These are phyloP conservation scores for Ocimum tenuiflorum DNA, from an alignment of 257 asterid genomes.

Conservation along the genomic window DNA sequence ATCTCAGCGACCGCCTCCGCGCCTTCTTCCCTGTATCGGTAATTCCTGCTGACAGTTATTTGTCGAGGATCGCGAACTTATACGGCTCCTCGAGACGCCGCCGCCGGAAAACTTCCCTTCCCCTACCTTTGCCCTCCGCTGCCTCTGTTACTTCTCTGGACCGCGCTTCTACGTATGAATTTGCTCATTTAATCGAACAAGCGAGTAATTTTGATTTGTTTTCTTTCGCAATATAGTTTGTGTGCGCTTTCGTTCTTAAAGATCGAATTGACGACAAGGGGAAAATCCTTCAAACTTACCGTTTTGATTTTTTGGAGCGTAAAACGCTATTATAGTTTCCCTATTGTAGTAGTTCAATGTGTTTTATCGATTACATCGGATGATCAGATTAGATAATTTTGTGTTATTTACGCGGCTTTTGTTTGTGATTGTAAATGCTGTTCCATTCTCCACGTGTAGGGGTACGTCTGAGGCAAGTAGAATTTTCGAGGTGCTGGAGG, in stretches of 20 bases:
- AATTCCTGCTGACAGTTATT: not conserved
- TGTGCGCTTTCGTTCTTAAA: not conserved
- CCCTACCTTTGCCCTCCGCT: conserved; percentile 68
- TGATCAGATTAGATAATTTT: not conserved
- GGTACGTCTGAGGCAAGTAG: conserved; percentile 37
- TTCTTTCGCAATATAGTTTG: not conserved
- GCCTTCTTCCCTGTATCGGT: not conserved
- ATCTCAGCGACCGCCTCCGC: conserved; percentile 9
- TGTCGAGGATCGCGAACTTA: not conserved
- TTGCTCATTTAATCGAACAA: not conserved
- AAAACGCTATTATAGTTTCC: not conserved
- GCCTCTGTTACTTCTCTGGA: conserved; percentile 39
- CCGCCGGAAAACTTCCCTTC: conserved; percentile 57
- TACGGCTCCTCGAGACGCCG: not conserved
- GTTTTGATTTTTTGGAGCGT: not conserved
- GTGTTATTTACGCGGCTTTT: not conserved
- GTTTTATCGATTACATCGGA: not conserved
- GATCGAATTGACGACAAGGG: not conserved
- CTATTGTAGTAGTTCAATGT: not conserved
- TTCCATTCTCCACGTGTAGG: conserved; percentile 42
- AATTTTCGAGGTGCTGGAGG: conserved; percentile 63
- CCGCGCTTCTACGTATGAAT: conserved; percentile 44
- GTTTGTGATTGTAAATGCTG: conserved; percentile 10
- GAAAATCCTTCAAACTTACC: not conserved
- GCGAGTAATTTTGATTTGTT: not conserved